phyloP scores from a whole-genome alignment of 306 rosid species.

The Geum urbanum region DNA sequence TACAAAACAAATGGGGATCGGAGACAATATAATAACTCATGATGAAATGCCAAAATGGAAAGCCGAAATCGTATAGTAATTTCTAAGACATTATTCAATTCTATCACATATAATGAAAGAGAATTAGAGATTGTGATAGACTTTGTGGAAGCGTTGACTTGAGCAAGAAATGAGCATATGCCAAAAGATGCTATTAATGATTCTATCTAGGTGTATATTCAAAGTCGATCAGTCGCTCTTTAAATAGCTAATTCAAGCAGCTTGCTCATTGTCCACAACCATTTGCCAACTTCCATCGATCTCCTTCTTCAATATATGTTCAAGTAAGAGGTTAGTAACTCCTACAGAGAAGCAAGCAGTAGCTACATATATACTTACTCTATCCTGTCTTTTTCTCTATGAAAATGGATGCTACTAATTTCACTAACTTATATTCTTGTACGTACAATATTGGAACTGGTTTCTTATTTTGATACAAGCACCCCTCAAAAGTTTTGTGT shows the following conservation, averaged over 20 bases:
- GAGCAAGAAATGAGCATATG: background rate
- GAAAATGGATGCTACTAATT: background rate
- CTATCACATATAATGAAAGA: background rate
- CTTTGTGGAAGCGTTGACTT: slow-evolving; percentile 8
- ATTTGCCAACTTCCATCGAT: background rate
- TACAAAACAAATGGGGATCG: background rate
- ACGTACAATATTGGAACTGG: background rate
- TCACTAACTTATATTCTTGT: background rate
- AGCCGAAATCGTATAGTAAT: background rate
- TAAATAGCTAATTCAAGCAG: background rate
- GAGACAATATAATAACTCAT: background rate
- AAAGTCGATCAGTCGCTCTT: background rate
- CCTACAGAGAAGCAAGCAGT: background rate
- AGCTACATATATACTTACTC: background rate
- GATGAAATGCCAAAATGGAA: background rate
- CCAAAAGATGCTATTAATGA: slow-evolving; percentile 9
- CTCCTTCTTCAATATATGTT: slow-evolving; percentile 2
- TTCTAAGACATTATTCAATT: background rate
- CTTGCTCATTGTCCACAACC: background rate
- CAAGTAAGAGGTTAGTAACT: slow-evolving; percentile 12
- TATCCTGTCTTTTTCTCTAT: background rate
- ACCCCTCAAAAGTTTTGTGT: background rate
- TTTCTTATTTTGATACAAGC: background rate
- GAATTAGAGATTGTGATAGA: background rate
- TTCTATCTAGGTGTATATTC: background rate